These are phyloP conservation scores for Aspergillus sergii DNA, from an alignment of 2,329 filamentous ascomycete species.

Conservation along the genomic window DNA sequence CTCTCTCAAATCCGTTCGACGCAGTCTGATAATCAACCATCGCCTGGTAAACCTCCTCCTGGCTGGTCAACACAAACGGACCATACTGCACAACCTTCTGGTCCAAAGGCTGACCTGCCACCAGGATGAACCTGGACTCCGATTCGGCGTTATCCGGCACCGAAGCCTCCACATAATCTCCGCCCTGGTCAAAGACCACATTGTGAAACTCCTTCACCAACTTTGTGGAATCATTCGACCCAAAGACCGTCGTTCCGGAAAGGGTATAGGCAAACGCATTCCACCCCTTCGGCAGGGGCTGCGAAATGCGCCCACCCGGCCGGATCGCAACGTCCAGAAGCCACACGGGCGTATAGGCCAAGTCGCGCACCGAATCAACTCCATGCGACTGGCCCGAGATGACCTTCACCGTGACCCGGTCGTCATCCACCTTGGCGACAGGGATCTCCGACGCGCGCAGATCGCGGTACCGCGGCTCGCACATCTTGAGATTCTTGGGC, in stretches of 20 bases:
- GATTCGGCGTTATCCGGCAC: conserved; percentile 68
- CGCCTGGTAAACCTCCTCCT: conserved; percentile 75
- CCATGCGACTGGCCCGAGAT: conserved; percentile 85
- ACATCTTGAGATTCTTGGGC: conserved; percentile 76
- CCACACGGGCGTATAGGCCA: conserved; percentile 98
- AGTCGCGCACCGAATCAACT: conserved; percentile 81
- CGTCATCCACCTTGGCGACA: conserved; percentile 68
- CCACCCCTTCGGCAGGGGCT: conserved; percentile 78
- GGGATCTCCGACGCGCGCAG: conserved; percentile 80
- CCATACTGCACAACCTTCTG: conserved; percentile 83
- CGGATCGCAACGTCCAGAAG: conserved; percentile 79
- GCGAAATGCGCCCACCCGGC: conserved; percentile 76
- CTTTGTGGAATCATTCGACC: conserved; percentile 47
- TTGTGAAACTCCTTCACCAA: conserved; percentile 70
- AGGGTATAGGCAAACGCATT: conserved; percentile 88
- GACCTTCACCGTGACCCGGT: conserved; percentile 79
- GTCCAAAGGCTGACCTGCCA: conserved; percentile 78
- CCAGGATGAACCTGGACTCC: conserved; percentile 59
- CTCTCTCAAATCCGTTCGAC: conserved; percentile 78
- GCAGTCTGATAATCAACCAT: conserved; percentile 73
- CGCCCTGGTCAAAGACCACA: conserved; percentile 80
- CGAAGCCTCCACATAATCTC: conserved; percentile 72
- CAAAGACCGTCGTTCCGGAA: conserved; percentile 69
- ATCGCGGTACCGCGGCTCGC: conserved; percentile 91
- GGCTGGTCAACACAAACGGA: conserved; percentile 75